Evolutionary conservation across 805 yeast species (phyloP).

Genomic region (Tetrapisispora arboricola): DNA sequence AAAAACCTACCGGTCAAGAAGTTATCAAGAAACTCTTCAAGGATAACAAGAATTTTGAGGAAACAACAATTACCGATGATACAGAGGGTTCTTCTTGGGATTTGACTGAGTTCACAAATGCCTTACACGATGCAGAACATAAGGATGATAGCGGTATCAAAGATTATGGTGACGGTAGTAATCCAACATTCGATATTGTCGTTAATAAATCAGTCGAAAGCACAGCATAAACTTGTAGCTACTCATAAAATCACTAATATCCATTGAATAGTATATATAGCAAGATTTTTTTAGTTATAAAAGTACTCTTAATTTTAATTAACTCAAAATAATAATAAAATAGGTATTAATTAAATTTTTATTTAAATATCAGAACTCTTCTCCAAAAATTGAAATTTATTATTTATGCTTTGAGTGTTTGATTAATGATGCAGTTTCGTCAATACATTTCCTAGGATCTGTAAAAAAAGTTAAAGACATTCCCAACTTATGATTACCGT

Average conservation of each 20-base stretch:
- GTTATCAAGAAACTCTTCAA: slow-evolving; percentile 48
- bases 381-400: not conserved
- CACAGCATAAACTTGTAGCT: slow-evolving; percentile 3
- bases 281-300: no score
- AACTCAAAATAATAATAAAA: no score
- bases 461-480: slow-evolving; percentile 23
- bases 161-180: slow-evolving; percentile 65
- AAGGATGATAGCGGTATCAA: slow-evolving; percentile 37
- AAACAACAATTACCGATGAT: slow-evolving; percentile 28
- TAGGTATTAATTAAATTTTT: not conserved
- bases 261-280: no score
- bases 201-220: slow-evolving; percentile 5
- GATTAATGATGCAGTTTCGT: slow-evolving; percentile 8
- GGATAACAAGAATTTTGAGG: slow-evolving; percentile 44
- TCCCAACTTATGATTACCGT: slow-evolving; percentile 3
- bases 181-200: slow-evolving; percentile 28
- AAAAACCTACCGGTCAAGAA: slow-evolving; percentile 57
- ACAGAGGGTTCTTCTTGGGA: slow-evolving; percentile 34
- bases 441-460: slow-evolving; percentile 20
- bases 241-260: not conserved
- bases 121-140: slow-evolving; percentile 28
- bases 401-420: slow-evolving; percentile 3
- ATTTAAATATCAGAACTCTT: not conserved
- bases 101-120: slow-evolving; percentile 33
- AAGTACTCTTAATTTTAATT: no score